Evolutionary conservation across 495 filamentous ascomycete genomes (phyloP), one percentile per base, ranked within the genome.

Genomic region (Pseudomonodictys pantanalensis): DNA sequence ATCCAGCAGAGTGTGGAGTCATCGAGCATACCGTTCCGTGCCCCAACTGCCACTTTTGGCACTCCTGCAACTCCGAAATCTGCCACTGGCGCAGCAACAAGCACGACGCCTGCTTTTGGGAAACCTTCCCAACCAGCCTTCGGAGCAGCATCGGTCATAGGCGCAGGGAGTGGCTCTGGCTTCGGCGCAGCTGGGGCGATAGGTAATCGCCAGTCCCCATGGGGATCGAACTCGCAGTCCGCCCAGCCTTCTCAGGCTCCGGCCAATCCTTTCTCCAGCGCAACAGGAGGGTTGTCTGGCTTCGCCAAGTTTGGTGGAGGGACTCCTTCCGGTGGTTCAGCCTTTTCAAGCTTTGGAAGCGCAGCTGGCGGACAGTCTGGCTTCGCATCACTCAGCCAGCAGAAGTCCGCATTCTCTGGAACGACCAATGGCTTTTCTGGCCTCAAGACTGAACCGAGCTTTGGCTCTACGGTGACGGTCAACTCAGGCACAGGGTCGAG

Each of bases 171-270:
- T 24, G 28, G 28, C 3, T 24, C 55, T 35, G 57, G 81, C 1
- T 86, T 87, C 67, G 84, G 83, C 25, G 74, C 79, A 61, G 69
- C 79, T 17, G 69, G 66, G 28, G 63, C 65, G 0, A 56, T 75
- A 42, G 71, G 76, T 29, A 71, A 68, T 56, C 66, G 72, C 32
- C 38, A 52, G 20, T 81, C 78, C 1, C 71, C 72, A 7, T 81
- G 78, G 78, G 73, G 55, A 6, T 50, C 72, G 24, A 52, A 68
- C 10, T 57, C 70, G 18, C 42, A 62, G 20, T 61, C 61, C 12
- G 52, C 64, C 56, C 68, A 25, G 17, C 56, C 35, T 47, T 56
- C 62, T 32, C 60, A 49, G 39, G 60, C 51, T 28, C 45, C 23
- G 25, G 41, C 35, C 2, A 65, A 57, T 32, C 56, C 60, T 3